A percentile compares a stretch with the other conserved stretches of the same genome.
phyloP scores from a whole-genome alignment of 1,139 yeast species.

The Kodamaea sp. region DNA sequence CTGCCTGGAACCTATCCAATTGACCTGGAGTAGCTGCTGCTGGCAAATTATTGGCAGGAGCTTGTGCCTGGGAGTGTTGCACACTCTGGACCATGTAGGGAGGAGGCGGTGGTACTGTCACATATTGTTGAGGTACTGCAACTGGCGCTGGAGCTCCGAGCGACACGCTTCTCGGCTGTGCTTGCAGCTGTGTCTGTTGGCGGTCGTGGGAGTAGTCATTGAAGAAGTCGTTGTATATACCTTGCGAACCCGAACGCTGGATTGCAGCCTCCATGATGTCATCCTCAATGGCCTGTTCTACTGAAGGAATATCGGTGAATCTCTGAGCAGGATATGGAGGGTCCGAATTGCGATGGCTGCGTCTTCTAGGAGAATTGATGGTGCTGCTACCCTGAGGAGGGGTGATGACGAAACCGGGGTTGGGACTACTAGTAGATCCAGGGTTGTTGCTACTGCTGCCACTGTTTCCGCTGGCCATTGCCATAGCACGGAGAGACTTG shows the following conservation, averaged over 20 bases:
- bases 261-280: constrained; percentile 2
- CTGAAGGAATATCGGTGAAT: constrained; percentile 6
- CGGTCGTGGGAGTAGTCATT: constrained; percentile 1
- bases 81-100: too few relatives aligned
- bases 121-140: too few relatives aligned
- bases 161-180: too few relatives aligned
- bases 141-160: constrained; percentile 1
- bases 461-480: not conserved
- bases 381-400: too few relatives aligned
- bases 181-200: not conserved
- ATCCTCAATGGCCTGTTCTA: constrained; percentile 9
- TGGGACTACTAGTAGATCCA: not conserved
- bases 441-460: too few relatives aligned
- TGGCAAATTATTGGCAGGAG: too few relatives aligned
- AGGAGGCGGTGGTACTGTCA: too few relatives aligned
- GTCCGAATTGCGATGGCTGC: constrained; percentile 9
- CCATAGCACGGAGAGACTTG: constrained; percentile 8
- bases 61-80: too few relatives aligned
- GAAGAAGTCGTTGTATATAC: constrained; percentile 10
- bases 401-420: not conserved
- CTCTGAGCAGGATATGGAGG: constrained; percentile 9
- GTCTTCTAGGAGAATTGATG: constrained; percentile 3
- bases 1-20: too few relatives aligned
- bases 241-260: constrained; percentile 3
- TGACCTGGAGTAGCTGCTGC: too few relatives aligned